Evolutionary conservation across 2,329 filamentous ascomycete species (phyloP), one percentile per base, ranked within the genome.

Genomic region (Botrytis porri): DNA sequence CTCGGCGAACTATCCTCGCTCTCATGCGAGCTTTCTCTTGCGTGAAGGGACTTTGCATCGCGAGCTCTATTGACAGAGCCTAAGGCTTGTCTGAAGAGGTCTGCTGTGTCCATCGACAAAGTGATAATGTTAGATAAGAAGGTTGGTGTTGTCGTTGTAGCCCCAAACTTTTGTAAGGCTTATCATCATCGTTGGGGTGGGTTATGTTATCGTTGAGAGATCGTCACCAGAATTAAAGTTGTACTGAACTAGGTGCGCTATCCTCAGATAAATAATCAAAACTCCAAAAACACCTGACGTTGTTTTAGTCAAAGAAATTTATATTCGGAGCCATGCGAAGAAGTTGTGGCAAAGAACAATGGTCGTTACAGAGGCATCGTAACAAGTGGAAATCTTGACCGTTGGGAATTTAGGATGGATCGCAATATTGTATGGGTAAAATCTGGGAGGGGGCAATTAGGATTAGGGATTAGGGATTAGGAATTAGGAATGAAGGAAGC

Each of bases 71-170:
- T 78, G 74, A 83, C 75, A 81, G 82, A 81, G 77, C 77, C 78
- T 65, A 89, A 84, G 79, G 87, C 88, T 80, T 88, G 88, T 77
- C 87, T 87, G 78, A 90, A 89, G 79, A 90, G 84, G 79, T 86
- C 85, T 75, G 86, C 84, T 76, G 87, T 84, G 80, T 91, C 87
- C 89, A 91, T 91, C 74, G 77, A 79, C 75, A 63, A 45, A 45
- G n/a, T 62, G 29, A 62, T 35, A 54, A 54, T n/a, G 32, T 69
- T n/a, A 14, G 43, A 43, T 54, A 18, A 25, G 39, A 60, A 57
- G 9, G 39, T n/a, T 32, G 25, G 48, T 51, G 54, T 64, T 51
- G 29, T 64, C 65, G 73, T 66, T 76, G 60, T 74, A 62, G 73
- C 70, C 63, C 71, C 37, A 75, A 69, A 73, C 70, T 67, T 61